Conservation (phyloP, 352 stramenopile genomes). For the Pythium inflatum region DNA sequence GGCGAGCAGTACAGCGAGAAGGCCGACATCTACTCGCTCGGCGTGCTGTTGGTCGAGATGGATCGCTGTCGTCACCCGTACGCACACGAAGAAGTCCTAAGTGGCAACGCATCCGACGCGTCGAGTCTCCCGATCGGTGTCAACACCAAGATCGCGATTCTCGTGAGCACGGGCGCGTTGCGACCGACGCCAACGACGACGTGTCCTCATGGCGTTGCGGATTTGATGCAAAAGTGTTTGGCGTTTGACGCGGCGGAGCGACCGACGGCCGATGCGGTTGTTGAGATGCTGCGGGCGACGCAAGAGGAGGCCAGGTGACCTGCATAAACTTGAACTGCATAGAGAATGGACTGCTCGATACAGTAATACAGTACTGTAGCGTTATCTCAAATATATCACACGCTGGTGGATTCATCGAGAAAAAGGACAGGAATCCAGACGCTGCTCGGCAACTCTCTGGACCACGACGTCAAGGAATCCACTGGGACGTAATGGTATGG, state of each 20-base stretch:
- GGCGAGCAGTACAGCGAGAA: slow-evolving; percentile 37
- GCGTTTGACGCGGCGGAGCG: slow-evolving; percentile 13
- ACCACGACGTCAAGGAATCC: too few relatives aligned
- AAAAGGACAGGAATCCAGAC: too few relatives aligned
- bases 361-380: too few relatives aligned
- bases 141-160: slow-evolving; percentile 31
- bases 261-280: background rate
- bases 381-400: too few relatives aligned
- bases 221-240: slow-evolving; percentile 26
- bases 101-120: background rate
- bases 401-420: too few relatives aligned
- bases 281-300: background rate
- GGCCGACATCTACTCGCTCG: slow-evolving; percentile 40
- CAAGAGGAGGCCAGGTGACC: background rate
- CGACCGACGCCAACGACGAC: slow-evolving; percentile 14
- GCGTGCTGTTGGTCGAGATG: slow-evolving; percentile 35
- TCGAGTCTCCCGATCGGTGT: background rate
- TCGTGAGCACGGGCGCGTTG: slow-evolving; percentile 30
- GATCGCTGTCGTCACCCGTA: slow-evolving; percentile 31
- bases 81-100: background rate
- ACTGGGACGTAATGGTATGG: too few relatives aligned
- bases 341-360: too few relatives aligned
- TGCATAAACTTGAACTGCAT: background rate
- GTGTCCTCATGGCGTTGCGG: slow-evolving; percentile 16
- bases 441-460: too few relatives aligned